Percentiles rank a stretch among this genome's conserved stretches.
Evolutionary conservation across 1,284 basidiomycete genomes (phyloP).

Genomic region (Ustilago esculenta): DNA sequence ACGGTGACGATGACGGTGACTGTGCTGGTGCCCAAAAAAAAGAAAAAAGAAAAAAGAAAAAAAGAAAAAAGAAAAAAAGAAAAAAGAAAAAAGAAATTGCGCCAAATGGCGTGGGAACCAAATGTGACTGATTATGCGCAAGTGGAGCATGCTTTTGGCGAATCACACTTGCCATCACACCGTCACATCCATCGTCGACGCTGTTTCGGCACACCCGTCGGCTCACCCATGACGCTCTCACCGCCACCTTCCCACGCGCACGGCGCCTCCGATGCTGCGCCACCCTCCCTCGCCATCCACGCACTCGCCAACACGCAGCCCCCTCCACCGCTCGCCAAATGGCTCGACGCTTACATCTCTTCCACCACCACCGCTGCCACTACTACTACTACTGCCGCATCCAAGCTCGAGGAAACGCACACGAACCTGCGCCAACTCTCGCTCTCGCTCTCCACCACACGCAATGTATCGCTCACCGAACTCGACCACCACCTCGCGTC

Average conservation of each 20-base stretch:
- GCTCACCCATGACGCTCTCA: slow-evolving; percentile 22
- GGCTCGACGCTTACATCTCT: slow-evolving; percentile 31
- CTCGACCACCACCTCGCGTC: slow-evolving; percentile 33
- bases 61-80: slow-evolving; percentile 9
- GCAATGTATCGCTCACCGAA: slow-evolving; percentile 27
- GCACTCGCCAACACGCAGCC: slow-evolving; percentile 10
- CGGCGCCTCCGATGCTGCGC: not conserved
- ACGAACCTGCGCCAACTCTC: slow-evolving; percentile 31
- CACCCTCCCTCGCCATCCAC: slow-evolving; percentile 4
- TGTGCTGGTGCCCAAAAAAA: not conserved
- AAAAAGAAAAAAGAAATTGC: too few relatives aligned
- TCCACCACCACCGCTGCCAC: not conserved
- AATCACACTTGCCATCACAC: not conserved
- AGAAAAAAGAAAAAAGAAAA: slow-evolving; percentile 11
- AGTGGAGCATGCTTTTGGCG: too few relatives aligned
- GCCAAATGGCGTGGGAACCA: too few relatives aligned
- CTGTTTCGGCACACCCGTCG: too few relatives aligned
- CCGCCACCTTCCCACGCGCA: slow-evolving; percentile 10
- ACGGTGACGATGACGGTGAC: not conserved
- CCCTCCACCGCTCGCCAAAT: slow-evolving; percentile 20
- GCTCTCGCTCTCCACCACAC: slow-evolving; percentile 22
- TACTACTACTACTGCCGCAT: not conserved
- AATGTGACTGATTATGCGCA: too few relatives aligned
- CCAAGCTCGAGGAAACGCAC: slow-evolving; percentile 19
- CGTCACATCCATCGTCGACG: too few relatives aligned